Base-by-base conservation (phyloP, 2,329 filamentous ascomycete species). In the Colletotrichum tofieldiae region DNA sequence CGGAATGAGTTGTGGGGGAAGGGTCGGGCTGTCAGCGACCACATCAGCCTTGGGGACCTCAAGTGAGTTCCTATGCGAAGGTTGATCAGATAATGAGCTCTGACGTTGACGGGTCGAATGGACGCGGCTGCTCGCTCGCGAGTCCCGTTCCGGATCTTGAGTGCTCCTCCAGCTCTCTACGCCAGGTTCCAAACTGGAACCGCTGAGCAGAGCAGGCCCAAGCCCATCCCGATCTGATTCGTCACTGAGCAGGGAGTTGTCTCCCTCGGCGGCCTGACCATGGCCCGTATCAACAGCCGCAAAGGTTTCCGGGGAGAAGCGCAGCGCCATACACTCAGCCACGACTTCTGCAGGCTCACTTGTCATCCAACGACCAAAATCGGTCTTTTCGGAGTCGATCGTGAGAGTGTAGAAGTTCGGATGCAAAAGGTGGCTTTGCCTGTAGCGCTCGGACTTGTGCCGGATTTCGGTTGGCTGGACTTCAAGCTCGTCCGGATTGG, bases 351-450 rank as follows among this genome's bases (percentile, higher is more conserved):
- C 90, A 9, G 93, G 91, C 75, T 95, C 93, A 76, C 92, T 93
- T 76, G 93, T 94, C 77, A 94, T 89, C 92, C 93, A 96, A 63
- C 93, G 90, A 52, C 92, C 91, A 73, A 90, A 88, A 77, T 96
- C 93, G 0, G 87, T 91, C 78, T 95, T 89, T 79, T 96, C 94
- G 2, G 94, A 93, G 74, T 96, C 94, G 59, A 94, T 88, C 0
- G 93, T 96, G 55, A 93, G 86, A 47, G 88, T 92, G 79, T 94
- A 95, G 80, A 96, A 96, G 80, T 95, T 95, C n/a, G 93, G 92
- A 79, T 96, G 94, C 20, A 96, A 83, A 7, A 94, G 82, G 81
- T 96, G 94, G 45, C 90, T 89, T 74, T 91, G 89, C 47, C 93
- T 88, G 79, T 94, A 95, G 26, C 88, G 88, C 76, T 96, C 93